A percentile compares a stretch with the other conserved stretches of the same genome.
Conservation (phyloP, 306 rosid species). For the Astragalus membranaceus region DNA sequence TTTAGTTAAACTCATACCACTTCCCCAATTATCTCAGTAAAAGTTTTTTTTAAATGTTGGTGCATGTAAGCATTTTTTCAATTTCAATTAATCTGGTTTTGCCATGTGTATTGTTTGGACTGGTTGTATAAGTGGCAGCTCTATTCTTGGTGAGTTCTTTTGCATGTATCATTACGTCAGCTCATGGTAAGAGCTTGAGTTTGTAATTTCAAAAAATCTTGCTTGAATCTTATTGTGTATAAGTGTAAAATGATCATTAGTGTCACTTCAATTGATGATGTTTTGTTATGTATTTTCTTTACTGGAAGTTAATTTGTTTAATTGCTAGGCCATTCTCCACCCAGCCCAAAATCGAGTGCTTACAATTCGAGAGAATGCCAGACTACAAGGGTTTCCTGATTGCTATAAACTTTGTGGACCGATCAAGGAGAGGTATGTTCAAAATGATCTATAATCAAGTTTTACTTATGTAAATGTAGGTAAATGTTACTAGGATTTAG, state of each 20-base stretch:
- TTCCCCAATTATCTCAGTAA: not conserved
- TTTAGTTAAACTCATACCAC: not conserved
- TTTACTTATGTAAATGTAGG: too few relatives aligned
- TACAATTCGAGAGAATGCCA: constrained; percentile 58
- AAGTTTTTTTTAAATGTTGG: not conserved
- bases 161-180: not conserved
- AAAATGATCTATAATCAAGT: not conserved
- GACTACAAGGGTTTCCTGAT: constrained; percentile 80
- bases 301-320: not conserved
- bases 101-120: not conserved
- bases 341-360: constrained; percentile 61
- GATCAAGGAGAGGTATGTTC: constrained; percentile 53
- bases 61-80: not conserved
- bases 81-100: not conserved
- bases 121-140: not conserved
- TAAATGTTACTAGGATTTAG: too few relatives aligned
- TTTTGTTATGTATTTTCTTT: not conserved
- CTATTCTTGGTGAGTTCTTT: not conserved
- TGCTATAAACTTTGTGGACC: constrained; percentile 55
- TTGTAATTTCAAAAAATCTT: too few relatives aligned
- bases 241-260: too few relatives aligned
- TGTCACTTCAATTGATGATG: too few relatives aligned
- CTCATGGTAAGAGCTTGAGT: not conserved
- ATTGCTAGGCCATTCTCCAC: constrained; percentile 30
- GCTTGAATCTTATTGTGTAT: too few relatives aligned